Evolutionary conservation across 192 early-diverging fungal species (phyloP).

Genomic region (Bifiguratus adelaidae): DNA sequence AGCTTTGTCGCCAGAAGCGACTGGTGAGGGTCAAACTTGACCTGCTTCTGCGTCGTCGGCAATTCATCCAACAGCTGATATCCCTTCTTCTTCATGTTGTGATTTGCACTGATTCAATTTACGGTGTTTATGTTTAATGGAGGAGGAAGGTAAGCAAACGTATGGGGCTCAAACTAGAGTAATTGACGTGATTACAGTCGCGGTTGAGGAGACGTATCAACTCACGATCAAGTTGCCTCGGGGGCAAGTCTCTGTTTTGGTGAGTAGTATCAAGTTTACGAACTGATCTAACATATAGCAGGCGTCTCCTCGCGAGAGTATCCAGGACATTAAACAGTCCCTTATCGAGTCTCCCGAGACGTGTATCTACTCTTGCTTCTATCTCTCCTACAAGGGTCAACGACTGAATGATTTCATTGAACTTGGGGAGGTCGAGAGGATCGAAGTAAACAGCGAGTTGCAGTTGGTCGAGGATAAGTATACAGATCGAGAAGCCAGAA

Average conservation of each 20-base stretch:
- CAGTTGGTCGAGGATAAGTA: constrained; percentile 69
- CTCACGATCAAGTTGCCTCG: constrained; percentile 38
- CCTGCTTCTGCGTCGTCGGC: too few species aligned
- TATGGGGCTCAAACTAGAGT: too few species aligned
- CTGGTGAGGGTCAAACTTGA: too few species aligned
- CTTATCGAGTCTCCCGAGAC: constrained; percentile 80
- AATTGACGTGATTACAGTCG: too few species aligned
- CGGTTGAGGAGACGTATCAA: constrained; percentile 40
- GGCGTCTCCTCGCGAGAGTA: constrained; percentile 60
- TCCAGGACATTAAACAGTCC: constrained; percentile 81
- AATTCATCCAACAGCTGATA: too few species aligned
- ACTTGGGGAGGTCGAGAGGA: constrained; percentile 58
- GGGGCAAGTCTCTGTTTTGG: constrained; percentile 13
- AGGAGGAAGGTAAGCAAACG: too few species aligned
- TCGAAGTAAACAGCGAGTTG: constrained; percentile 51
- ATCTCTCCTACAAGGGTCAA: constrained; percentile 58
- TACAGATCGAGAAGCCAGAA: constrained; percentile 84
- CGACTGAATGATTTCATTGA: constrained; percentile 69
- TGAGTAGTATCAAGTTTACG: background rate
- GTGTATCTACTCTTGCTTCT: constrained; percentile 87
- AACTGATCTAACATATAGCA: constrained; percentile 5
- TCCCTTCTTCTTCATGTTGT: too few species aligned
- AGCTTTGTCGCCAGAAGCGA: too few species aligned
- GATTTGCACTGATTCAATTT: too few species aligned
- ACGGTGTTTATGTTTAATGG: too few species aligned